These are phyloP conservation scores for Tetradesmus obliquus DNA, from an alignment of 139 green algal genomes.

Conservation along the genomic window DNA sequence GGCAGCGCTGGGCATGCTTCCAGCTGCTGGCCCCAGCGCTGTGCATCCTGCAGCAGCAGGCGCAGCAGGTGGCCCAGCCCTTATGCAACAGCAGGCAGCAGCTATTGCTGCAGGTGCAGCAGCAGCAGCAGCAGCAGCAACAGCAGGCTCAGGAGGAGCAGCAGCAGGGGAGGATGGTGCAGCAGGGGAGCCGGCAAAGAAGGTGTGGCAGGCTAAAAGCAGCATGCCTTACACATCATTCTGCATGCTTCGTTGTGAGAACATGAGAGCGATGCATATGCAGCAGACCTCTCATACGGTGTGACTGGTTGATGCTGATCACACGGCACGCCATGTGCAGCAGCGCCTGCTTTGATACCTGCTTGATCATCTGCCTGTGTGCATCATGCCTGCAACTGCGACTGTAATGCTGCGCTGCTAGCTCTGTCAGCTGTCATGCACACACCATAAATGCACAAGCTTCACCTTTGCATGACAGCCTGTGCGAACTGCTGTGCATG, in stretches of 20 bases:
- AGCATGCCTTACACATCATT: no score
- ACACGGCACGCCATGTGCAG: background rate
- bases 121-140: background rate
- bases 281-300: no score
- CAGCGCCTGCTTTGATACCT: no score
- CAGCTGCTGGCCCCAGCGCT: background rate
- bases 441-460: no score
- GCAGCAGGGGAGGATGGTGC: background rate
- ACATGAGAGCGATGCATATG: no score
- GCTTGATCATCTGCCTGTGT: no score
- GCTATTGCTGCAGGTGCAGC: background rate
- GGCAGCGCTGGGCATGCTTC: background rate
- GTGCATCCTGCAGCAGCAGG: background rate
- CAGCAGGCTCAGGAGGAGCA: background rate
- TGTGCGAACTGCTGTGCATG: no score
- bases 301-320: background rate
- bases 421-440: no score
- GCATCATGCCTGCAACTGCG: background rate
- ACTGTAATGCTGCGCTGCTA: background rate
- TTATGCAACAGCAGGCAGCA: background rate
- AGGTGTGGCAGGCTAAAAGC: background rate
- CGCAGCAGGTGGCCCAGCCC: background rate
- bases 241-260: no score
- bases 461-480: no score
- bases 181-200: slow-evolving; percentile 11